Evolutionary conservation across 495 filamentous ascomycete species (phyloP).

Genomic region (Diplogelasinospora grovesii): DNA sequence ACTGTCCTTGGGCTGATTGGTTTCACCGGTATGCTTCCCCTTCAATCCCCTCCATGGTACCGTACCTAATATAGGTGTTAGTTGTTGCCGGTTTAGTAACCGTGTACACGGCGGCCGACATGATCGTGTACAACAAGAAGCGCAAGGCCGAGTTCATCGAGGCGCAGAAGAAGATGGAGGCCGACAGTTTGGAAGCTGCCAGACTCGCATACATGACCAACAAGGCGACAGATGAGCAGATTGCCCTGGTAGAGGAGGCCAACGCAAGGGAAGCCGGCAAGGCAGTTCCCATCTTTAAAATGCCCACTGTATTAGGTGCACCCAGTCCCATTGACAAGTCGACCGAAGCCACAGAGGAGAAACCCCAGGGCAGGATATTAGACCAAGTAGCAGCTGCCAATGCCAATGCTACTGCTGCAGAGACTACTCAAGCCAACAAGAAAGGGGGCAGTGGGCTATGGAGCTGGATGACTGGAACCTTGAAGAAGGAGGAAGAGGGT

Average conservation of each 20-base stretch:
- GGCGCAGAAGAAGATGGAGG: conserved; percentile 52
- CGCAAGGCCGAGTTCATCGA: conserved; percentile 59
- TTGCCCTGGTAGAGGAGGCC: conserved; percentile 41
- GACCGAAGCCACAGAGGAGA: conserved; percentile 9
- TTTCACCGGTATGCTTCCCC: conserved; percentile 60
- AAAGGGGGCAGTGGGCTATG: conserved; percentile 13
- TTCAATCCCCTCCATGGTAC: not conserved
- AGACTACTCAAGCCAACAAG: conserved; percentile 12
- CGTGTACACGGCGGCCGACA: conserved; percentile 73
- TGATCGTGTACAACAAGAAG: conserved; percentile 79
- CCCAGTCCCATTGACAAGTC: conserved; percentile 5
- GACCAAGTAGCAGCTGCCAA: too few relatives aligned
- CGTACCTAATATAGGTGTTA: conserved; percentile 23
- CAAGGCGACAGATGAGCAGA: conserved; percentile 53
- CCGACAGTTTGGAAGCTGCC: conserved; percentile 45
- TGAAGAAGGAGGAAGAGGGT: conserved; percentile 56
- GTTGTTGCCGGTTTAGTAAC: conserved; percentile 68
- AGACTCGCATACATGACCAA: conserved; percentile 55
- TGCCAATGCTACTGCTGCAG: too few relatives aligned
- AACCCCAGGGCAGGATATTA: too few relatives aligned
- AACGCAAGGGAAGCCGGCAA: conserved; percentile 22
- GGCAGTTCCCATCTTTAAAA: conserved; percentile 22
- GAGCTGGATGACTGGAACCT: conserved; percentile 34
- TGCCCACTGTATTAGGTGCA: conserved; percentile 29
- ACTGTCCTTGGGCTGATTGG: conserved; percentile 70